These are phyloP conservation scores for Ogataea angusta DNA, from an alignment of 805 yeast species.

Conservation along the genomic window DNA sequence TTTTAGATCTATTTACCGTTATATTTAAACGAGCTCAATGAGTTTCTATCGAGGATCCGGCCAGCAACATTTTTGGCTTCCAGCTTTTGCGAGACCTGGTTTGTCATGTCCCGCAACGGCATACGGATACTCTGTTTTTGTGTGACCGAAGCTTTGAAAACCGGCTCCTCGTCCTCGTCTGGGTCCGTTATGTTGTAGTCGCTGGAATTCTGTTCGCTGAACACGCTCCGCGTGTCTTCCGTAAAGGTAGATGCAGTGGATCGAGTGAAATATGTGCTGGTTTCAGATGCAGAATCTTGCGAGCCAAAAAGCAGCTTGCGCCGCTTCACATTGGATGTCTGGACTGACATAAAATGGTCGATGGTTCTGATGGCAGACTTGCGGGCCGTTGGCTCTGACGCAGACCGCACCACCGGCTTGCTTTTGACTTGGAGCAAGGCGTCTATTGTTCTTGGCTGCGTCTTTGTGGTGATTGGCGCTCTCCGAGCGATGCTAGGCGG, in stretches of 20 bases:
- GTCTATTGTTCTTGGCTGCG: not conserved
- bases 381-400: conserved; percentile 2
- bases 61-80: not conserved
- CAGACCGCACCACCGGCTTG: conserved; percentile 3
- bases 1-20: conserved; percentile 1
- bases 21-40: conserved; percentile 4
- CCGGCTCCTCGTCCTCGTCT: conserved; percentile 21
- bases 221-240: conserved; percentile 10
- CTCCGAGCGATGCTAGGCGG: not conserved
- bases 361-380: conserved; percentile 22
- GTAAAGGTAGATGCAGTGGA: conserved; percentile 5
- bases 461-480: not conserved
- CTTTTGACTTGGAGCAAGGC: not conserved
- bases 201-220: conserved; percentile 23
- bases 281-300: conserved; percentile 8
- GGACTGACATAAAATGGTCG: conserved; percentile 21
- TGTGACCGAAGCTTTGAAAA: not conserved
- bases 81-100: not conserved
- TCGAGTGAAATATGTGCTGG: conserved; percentile 21
- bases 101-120: conserved; percentile 4
- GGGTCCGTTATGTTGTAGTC: conserved; percentile 31
- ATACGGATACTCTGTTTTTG: not conserved
- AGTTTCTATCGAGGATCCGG: not conserved
- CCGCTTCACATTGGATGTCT: conserved; percentile 27
- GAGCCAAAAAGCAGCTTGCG: conserved; percentile 22